Base-by-base conservation (phyloP, 306 rosid species). In the Ziziphus jujuba region DNA sequence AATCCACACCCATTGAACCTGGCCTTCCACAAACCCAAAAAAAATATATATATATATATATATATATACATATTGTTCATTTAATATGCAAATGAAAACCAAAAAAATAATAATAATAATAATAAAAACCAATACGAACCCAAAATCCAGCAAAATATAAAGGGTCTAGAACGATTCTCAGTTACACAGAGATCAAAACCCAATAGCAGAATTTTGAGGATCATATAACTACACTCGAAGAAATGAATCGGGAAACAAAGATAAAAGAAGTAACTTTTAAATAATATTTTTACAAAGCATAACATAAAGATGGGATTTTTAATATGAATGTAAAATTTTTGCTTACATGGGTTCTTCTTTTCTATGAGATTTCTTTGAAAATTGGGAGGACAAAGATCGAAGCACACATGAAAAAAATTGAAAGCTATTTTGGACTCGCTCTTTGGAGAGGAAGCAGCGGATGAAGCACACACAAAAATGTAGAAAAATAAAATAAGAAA, bases 1-100 rank as follows among this genome's bases (percentile, higher is more conserved):
- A 86, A 84, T 78, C 85, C 81, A 82, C 43, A 63, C 82, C 72
- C 96, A 84, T 61, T 86, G 90, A 88, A 88, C 87, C 91, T 76
- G 83, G 78, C 45, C 93, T 69, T 43, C 62, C 70, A 35, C 53
- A 69, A 17, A 75, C 33, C 33, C n/a, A n/a, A n/a, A 28, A 28
- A 28, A 28, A 28, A 28, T 28, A 28, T 1, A 28, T 28, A 51
- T n/a, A n/a, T n/a, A n/a, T n/a, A n/a, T n/a, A n/a, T n/a, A n/a
- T n/a, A n/a, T n/a, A n/a, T n/a, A n/a, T n/a, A 52, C 81, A 56
- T 59, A 80, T 72, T 17, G n/a, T 49, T 54, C 63, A 75, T 66
- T 74, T 57, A 64, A 61, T 48, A 67, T 54, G 56, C 45, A 80
- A 80, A 80, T 52, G 54, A 56, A 68, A 3, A 65, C 19, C 5